Evolutionary conservation across 176 grass and related monocot genomes (phyloP), one percentile per base, ranked within the genome.

Genomic region (Oryza punctata): DNA sequence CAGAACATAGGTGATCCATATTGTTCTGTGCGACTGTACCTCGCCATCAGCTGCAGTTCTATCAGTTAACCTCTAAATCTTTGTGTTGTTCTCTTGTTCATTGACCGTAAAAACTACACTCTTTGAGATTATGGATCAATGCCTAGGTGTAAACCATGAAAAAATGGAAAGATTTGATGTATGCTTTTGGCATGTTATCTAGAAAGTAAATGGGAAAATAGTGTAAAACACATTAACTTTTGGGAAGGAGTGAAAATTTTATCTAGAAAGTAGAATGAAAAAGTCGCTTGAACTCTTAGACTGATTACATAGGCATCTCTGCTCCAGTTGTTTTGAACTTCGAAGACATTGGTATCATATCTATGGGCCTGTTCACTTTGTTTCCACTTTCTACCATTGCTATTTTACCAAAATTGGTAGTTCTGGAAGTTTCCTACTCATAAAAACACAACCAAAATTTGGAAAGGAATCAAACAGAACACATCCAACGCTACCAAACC

Each of bases 201-300:
- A 1, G 12, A 40, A 32, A 33, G 54, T 24, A 73, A 64, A 23
- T 13, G 61, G 16, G 50, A 24, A 78, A 44, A 67, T 13, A 24
- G 27, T 83, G 57, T 80, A 33, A 35, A 23, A 19, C 69, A 32
- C 12, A 78, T 78, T 60, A 13, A 30, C 40, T 72, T n/a, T 61
- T 10, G 57, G 9, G 57, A 24, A 61, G n/a, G 57, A 11, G 8
- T 24, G 2, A 24, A 38, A 13, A 25, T 11, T 70, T 24, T 70
- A 37, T 78, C 19, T n/a, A 37, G 19, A 46, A 47, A 43, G 63
- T 7, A 2, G 43, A 68, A 8, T 54, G 21, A 13, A 38, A 37
- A 65, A 9, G 57, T 16, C 1, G 1, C 13, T 18, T 47, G 25
- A 47, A 7, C 24, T 47, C 24, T 73, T 47, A 47, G 21, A 24